A percentile compares a stretch with the other conserved stretches of the same genome.
Evolutionary conservation across 257 asterid genomes (phyloP).

Genomic region (Mentha longifolia): DNA sequence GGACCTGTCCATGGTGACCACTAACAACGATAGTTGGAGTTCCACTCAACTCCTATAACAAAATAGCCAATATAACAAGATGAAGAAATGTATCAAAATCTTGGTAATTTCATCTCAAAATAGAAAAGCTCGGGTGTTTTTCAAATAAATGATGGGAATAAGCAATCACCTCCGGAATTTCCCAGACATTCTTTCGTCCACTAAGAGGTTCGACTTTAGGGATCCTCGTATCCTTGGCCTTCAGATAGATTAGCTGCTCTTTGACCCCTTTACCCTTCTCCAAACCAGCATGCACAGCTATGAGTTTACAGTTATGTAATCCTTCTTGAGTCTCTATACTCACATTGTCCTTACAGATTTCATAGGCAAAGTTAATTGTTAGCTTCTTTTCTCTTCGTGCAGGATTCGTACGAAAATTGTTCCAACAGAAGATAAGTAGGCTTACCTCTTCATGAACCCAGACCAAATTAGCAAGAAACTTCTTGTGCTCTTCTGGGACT

Average conservation of each 20-base stretch:
- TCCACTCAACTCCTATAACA: slow-evolving; percentile 56
- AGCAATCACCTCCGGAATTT: slow-evolving; percentile 74
- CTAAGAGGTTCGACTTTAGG: slow-evolving; percentile 81
- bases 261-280: slow-evolving; percentile 64
- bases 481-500: slow-evolving; percentile 87
- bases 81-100: not conserved
- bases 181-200: slow-evolving; percentile 86
- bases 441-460: slow-evolving; percentile 95
- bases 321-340: slow-evolving; percentile 70
- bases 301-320: slow-evolving; percentile 59
- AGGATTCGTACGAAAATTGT: not conserved
- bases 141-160: not conserved
- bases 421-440: not conserved
- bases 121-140: not conserved
- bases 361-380: slow-evolving; percentile 4
- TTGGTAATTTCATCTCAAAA: not conserved
- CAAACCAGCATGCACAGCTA: slow-evolving; percentile 93
- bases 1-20: slow-evolving; percentile 84
- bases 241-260: slow-evolving; percentile 66
- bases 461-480: slow-evolving; percentile 80
- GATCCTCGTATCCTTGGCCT: slow-evolving; percentile 81
- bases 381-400: not conserved
- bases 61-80: not conserved
- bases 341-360: slow-evolving; percentile 60
- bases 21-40: slow-evolving; percentile 67